Percentiles rank a stretch among this genome's conserved stretches.
These are phyloP conservation scores for Pyrus hybrid DNA, from an alignment of 331 rosid species.

Conservation along the genomic window DNA sequence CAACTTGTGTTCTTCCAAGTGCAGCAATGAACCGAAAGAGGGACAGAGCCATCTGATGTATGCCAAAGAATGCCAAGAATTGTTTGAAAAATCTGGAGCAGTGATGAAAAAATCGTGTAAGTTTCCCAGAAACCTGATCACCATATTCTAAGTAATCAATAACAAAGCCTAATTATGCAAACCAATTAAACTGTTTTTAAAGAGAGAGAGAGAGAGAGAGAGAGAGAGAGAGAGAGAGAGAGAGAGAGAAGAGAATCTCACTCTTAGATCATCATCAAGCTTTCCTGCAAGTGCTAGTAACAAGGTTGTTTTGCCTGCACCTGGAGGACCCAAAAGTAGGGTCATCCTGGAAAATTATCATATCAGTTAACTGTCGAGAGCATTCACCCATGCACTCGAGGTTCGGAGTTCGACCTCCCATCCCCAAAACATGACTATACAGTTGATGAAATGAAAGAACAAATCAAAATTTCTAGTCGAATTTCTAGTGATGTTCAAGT, in stretches of 20 bases:
- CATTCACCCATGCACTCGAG: background rate
- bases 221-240: no score
- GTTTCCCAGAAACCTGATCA: slow-evolving; percentile 48
- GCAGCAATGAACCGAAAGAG: slow-evolving; percentile 66
- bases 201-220: background rate
- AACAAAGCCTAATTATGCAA: background rate
- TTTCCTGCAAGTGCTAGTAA: no score
- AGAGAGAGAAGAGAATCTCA: slow-evolving; percentile 15
- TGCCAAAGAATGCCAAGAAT: slow-evolving; percentile 55
- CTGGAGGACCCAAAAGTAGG: no score
- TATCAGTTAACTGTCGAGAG: background rate
- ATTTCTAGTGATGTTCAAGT: no score
- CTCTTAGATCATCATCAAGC: slow-evolving; percentile 52
- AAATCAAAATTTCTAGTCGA: background rate
- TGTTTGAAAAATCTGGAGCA: slow-evolving; percentile 58
- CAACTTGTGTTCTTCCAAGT: slow-evolving; percentile 55
- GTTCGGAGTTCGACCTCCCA: no score
- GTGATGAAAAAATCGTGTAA: background rate
- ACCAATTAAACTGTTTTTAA: background rate
- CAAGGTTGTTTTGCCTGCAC: no score
- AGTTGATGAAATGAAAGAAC: background rate
- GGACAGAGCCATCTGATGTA: slow-evolving; percentile 66
- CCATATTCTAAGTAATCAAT: background rate
- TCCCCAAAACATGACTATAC: no score
- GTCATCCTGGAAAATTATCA: slow-evolving; percentile 55